phyloP scores from a whole-genome alignment of 768 basidiomycete genomes.

The Terana coerulea region DNA sequence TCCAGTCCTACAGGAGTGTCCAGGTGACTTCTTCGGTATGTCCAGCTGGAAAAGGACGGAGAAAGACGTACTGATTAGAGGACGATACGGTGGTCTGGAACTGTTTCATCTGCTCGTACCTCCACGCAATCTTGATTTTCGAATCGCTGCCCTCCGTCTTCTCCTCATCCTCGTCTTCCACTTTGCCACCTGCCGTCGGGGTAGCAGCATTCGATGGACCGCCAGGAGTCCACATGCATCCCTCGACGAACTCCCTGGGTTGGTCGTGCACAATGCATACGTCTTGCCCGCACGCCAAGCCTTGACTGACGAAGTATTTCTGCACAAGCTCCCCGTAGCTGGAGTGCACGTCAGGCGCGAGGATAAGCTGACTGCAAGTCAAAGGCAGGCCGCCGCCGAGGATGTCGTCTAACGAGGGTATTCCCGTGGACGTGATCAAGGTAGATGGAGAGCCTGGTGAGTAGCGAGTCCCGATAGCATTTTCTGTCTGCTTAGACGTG shows the following conservation, averaged over 20 bases:
- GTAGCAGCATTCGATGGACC: slow-evolving; percentile 14
- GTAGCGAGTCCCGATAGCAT: slow-evolving; percentile 50
- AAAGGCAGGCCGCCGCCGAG: slow-evolving; percentile 90
- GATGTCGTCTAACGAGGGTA: slow-evolving; percentile 92
- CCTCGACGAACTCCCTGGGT: slow-evolving; percentile 53
- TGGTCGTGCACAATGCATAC: slow-evolving; percentile 64
- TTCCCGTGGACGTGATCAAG: slow-evolving; percentile 74
- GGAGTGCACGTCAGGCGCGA: slow-evolving; percentile 85
- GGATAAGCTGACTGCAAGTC: slow-evolving; percentile 65
- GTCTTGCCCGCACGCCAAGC: slow-evolving; percentile 66
- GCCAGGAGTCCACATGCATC: slow-evolving; percentile 77
- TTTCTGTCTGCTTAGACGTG: slow-evolving; percentile 38
- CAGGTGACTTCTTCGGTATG: slow-evolving; percentile 11
- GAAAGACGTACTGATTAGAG: slow-evolving; percentile 43
- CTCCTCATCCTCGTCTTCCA: slow-evolving; percentile 36
- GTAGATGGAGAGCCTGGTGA: slow-evolving; percentile 56
- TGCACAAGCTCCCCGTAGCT: slow-evolving; percentile 82
- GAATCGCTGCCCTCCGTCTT: slow-evolving; percentile 38
- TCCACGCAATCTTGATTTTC: slow-evolving; percentile 94
- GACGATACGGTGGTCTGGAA: slow-evolving; percentile 80
- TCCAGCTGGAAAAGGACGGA: background rate
- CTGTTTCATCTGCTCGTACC: slow-evolving; percentile 90
- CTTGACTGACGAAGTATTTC: slow-evolving; percentile 89
- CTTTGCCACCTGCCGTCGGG: slow-evolving; percentile 23
- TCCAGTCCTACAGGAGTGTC: slow-evolving; percentile 33